Evolutionary conservation across 805 yeast genomes (phyloP).

Genomic region (Candida silvicultrix): DNA sequence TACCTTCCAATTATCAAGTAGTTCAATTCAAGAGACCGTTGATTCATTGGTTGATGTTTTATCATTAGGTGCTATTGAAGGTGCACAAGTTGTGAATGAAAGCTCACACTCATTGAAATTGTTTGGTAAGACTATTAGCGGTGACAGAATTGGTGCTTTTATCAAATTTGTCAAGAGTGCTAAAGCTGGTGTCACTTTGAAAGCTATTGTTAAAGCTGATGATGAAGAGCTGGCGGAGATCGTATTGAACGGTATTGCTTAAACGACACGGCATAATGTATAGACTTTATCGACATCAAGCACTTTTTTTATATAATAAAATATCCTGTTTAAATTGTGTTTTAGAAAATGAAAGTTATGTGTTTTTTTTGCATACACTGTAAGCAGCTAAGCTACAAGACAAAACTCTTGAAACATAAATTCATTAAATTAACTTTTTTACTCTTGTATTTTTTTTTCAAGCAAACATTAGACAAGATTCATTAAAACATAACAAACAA

Average conservation of each 20-base stretch:
- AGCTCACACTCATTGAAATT: slow-evolving; percentile 67
- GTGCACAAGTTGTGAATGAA: slow-evolving; percentile 44
- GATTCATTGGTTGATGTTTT: slow-evolving; percentile 44
- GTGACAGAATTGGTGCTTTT: slow-evolving; percentile 36
- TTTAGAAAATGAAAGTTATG: neutral
- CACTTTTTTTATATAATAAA: neutral
- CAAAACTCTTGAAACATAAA: neutral
- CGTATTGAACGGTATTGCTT: slow-evolving; percentile 45
- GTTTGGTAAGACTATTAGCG: slow-evolving; percentile 62
- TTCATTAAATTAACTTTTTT: slow-evolving; percentile 2
- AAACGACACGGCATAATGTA: neutral
- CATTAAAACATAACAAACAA: slow-evolving; percentile 2
- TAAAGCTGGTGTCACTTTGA: slow-evolving; percentile 38
- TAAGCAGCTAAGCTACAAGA: slow-evolving; percentile 3
- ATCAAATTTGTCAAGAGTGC: slow-evolving; percentile 37
- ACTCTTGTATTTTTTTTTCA: neutral
- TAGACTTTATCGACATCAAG: neutral
- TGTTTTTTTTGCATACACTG: neutral
- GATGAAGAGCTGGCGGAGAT: slow-evolving; percentile 38
- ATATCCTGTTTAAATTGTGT: neutral
- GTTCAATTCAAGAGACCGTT: slow-evolving; percentile 50
- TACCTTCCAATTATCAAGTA: slow-evolving; percentile 55
- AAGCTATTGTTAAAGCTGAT: slow-evolving; percentile 35
- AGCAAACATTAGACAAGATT: neutral
- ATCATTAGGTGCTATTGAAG: slow-evolving; percentile 69